These are phyloP conservation scores for Syzygium aromaticum DNA, from an alignment of 345 rosid genomes.

Conservation along the genomic window DNA sequence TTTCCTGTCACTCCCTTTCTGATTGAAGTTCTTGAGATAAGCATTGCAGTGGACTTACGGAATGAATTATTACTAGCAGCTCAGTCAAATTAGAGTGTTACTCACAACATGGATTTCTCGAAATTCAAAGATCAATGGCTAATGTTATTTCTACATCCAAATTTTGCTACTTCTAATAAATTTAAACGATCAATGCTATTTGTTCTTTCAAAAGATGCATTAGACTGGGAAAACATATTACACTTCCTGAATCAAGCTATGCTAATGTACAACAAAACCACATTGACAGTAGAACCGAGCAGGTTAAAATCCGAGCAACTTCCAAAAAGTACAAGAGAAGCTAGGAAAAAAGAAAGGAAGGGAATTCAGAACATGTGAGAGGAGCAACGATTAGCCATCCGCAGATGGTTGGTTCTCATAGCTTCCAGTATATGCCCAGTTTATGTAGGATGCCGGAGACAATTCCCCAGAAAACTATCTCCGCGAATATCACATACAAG, in stretches of 20 bases:
- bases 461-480: slow-evolving; percentile 51
- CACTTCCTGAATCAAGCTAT: not conserved
- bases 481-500: slow-evolving; percentile 44
- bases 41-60: not conserved
- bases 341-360: not conserved
- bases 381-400: not conserved
- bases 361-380: not conserved
- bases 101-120: not conserved
- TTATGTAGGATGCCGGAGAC: slow-evolving; percentile 44
- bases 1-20: not conserved
- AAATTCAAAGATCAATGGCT: not conserved
- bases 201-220: not conserved
- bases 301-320: not conserved
- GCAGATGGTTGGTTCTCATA: slow-evolving; percentile 12
- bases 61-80: not conserved
- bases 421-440: slow-evolving; percentile 52
- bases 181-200: not conserved
- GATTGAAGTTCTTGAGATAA: not conserved
- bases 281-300: not conserved
- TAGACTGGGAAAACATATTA: not conserved
- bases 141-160: not conserved
- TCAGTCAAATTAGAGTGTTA: not conserved
- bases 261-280: not conserved
- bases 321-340: not conserved
- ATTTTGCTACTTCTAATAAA: not conserved